A percentile compares a stretch with the other conserved stretches of the same genome.
Conservation (phyloP, 176 grass and related monocot genomes). For the Miscanthus lutarioriparius region DNA sequence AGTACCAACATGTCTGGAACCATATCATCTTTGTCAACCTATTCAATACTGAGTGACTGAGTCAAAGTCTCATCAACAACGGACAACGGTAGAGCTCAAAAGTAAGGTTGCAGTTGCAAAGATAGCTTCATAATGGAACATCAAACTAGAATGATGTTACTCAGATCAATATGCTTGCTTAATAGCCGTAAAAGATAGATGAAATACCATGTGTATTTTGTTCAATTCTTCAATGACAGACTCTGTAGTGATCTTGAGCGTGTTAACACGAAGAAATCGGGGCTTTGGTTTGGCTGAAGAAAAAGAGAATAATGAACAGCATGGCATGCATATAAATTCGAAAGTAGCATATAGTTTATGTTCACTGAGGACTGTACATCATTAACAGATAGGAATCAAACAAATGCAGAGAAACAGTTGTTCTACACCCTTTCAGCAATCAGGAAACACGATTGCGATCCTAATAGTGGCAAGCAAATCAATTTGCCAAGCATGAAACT, state of each 20-base stretch:
- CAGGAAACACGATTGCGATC: neutral
- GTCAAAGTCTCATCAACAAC: slow-evolving; percentile 9
- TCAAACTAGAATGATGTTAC: neutral
- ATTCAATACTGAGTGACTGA: slow-evolving; percentile 31
- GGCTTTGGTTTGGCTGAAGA: slow-evolving; percentile 67
- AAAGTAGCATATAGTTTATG: neutral
- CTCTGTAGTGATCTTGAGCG: slow-evolving; percentile 64
- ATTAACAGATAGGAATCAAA: slow-evolving; percentile 16
- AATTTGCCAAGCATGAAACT: neutral
- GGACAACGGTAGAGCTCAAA: slow-evolving; percentile 1
- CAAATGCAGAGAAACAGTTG: neutral
- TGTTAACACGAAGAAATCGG: slow-evolving; percentile 83
- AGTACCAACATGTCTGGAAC: slow-evolving; percentile 77
- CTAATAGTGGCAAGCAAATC: neutral
- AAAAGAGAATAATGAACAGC: slow-evolving; percentile 40
- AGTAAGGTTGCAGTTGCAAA: slow-evolving; percentile 17
- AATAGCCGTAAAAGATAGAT: slow-evolving; percentile 19
- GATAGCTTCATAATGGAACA: neutral
- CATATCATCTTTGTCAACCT: slow-evolving; percentile 70
- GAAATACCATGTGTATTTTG: slow-evolving; percentile 58
- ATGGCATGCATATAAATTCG: neutral
- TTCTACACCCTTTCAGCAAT: neutral
- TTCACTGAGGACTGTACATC: neutral
- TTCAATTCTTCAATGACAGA: slow-evolving; percentile 69
- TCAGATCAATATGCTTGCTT: slow-evolving; percentile 18